Conservation (phyloP, 1,284 basidiomycete species). For the Dichomitus squalens region DNA sequence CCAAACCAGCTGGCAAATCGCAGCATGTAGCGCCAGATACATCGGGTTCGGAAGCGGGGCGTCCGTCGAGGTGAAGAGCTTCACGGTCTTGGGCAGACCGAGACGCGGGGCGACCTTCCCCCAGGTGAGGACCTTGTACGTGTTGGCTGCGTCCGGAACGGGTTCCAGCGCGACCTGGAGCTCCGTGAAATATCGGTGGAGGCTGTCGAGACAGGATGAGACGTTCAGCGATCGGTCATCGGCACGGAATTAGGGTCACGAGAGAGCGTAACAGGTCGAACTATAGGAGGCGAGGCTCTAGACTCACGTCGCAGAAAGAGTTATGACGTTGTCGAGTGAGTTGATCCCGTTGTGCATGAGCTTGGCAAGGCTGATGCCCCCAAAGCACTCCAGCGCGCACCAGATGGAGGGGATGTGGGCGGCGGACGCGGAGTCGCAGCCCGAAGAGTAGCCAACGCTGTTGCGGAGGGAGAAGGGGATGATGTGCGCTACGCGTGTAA, state of each 20-base stretch:
- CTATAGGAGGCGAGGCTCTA: too few relatives aligned
- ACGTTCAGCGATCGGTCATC: background rate
- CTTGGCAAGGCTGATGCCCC: conserved; percentile 13
- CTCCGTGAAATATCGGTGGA: conserved; percentile 23
- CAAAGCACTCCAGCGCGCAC: conserved; percentile 20
- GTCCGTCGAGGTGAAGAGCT: conserved; percentile 9
- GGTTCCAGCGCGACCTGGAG: conserved; percentile 21
- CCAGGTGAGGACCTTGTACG: conserved; percentile 21
- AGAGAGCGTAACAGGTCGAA: too few relatives aligned
- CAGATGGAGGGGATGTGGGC: conserved; percentile 20
- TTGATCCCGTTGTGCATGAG: conserved; percentile 23
- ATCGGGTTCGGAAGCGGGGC: conserved; percentile 15
- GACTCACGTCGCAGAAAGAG: conserved; percentile 23
- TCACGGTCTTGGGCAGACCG: conserved; percentile 20
- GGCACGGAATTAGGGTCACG: background rate
- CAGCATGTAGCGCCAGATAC: conserved; percentile 21
- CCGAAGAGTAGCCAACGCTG: conserved; percentile 2
- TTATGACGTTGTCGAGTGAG: conserved; percentile 21
- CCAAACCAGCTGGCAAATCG: conserved; percentile 20
- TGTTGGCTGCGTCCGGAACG: conserved; percentile 8
- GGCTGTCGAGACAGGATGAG: background rate
- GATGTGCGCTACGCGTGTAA: conserved; percentile 20
- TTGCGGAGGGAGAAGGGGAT: conserved; percentile 21
- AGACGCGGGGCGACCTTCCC: conserved; percentile 23
- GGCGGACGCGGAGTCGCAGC: conserved; percentile 2